Base-by-base conservation (phyloP, 2,329 filamentous ascomycete species). In the Aspergillus viridinutans region DNA sequence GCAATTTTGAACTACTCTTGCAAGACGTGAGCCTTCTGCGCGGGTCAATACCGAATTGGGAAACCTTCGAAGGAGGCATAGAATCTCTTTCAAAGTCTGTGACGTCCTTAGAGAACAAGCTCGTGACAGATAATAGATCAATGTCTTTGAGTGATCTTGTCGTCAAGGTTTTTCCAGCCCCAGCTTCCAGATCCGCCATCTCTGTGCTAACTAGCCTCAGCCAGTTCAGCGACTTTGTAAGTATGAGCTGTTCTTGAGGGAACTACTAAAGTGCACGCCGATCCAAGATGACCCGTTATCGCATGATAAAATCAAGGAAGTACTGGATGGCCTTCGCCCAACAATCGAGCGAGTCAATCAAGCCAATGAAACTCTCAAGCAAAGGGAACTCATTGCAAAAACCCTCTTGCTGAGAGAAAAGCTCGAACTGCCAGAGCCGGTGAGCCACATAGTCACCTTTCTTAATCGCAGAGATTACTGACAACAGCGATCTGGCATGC, bases 141-240 rank as follows among this genome's bases (percentile, higher is more conserved):
- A 77, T 96, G 62, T 92, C 89, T 1, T 84, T 97, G 61, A 85
- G 87, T 50, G 94, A 97, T 74, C 80, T 97, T 4, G 81, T 97
- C 55, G 92, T 97, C 64, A 97, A 97, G 84, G 92, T 90, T 65
- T 62, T 73, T 50, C 35, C 35, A 32, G 38, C 21, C 55, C 23
- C 7, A 42, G 50, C 21, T 20, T 3, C 35, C 55, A 35, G 10
- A 54, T 56, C 26, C 59, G 42, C n/a, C 20, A 35, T 21, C 21
- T 21, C 21, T 23, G 26, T 40, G 26, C 57, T 71, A 35, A 71
- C 49, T 29, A 17, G n/a, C 0, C 9, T 50, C 32, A 96, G 90
- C 94, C 93, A 0, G 92, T 97, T 21, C 93, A 99, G 74, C 84
- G 93, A 55, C 84, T 97, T 23, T 96, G 91, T 78, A 91, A 89